phyloP scores from a whole-genome alignment of 495 filamentous ascomycete genomes.

The Aspergillus heteromorphus region DNA sequence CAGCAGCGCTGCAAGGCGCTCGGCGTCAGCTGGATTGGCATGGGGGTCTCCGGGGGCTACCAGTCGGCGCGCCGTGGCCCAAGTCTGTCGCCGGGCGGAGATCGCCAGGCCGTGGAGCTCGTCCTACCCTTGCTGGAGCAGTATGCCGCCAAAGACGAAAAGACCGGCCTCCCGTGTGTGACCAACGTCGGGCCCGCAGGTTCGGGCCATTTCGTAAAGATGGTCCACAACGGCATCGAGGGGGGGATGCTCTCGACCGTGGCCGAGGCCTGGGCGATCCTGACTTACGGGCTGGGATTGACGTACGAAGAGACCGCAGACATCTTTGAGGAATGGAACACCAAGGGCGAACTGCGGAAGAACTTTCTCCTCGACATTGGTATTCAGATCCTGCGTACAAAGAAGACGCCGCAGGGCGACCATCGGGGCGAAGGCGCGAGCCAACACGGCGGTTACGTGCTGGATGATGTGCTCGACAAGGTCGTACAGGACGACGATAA shows the following conservation, averaged over 20 bases:
- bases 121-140: conserved; percentile 59
- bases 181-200: conserved; percentile 56
- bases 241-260: conserved; percentile 61
- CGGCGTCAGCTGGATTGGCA: conserved; percentile 59
- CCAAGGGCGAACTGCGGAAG: conserved; percentile 49
- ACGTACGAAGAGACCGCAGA: conserved; percentile 57
- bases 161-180: conserved; percentile 56
- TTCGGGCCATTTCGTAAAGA: conserved; percentile 69
- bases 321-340: conserved; percentile 58
- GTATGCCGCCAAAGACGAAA: conserved; percentile 55
- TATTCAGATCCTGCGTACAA: conserved; percentile 52
- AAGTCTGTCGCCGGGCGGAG: conserved; percentile 61
- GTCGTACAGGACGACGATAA: conserved; percentile 67
- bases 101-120: conserved; percentile 49
- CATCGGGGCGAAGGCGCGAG: conserved; percentile 34
- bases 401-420: conserved; percentile 38
- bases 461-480: conserved; percentile 66
- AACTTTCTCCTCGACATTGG: conserved; percentile 63
- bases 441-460: conserved; percentile 39
- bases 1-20: conserved; percentile 51
- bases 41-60: conserved; percentile 67
- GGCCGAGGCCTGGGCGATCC: conserved; percentile 62
- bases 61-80: conserved; percentile 62
- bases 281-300: conserved; percentile 55
- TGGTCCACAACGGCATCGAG: conserved; percentile 75